Conservation (phyloP, 192 early-diverging fungal genomes). For the Phlyctochytrium bullatum region DNA sequence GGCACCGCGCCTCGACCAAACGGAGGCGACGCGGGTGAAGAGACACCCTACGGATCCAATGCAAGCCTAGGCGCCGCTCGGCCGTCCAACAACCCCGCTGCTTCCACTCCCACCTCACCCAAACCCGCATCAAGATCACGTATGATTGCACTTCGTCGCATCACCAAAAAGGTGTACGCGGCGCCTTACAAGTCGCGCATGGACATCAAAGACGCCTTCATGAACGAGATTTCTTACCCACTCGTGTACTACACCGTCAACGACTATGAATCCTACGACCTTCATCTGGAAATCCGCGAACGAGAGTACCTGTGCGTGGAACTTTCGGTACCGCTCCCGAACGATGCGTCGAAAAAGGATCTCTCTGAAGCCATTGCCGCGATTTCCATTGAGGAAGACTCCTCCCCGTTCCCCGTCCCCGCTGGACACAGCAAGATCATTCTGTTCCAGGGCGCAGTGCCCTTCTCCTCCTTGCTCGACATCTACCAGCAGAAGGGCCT, state of each 20-base stretch:
- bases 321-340: slow-evolving; percentile 74
- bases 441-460: slow-evolving; percentile 90
- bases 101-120: slow-evolving; percentile 9
- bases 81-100: slow-evolving; percentile 7
- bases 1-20: neutral
- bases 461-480: slow-evolving; percentile 76
- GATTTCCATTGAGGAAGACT: slow-evolving; percentile 36
- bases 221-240: slow-evolving; percentile 86
- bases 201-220: slow-evolving; percentile 83
- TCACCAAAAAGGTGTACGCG: slow-evolving; percentile 79
- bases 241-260: slow-evolving; percentile 90
- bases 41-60: neutral
- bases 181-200: slow-evolving; percentile 88
- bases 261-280: slow-evolving; percentile 87
- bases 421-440: slow-evolving; percentile 63
- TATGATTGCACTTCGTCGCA: slow-evolving; percentile 77
- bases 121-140: slow-evolving; percentile 39
- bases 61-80: neutral
- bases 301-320: slow-evolving; percentile 91
- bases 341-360: slow-evolving; percentile 16
- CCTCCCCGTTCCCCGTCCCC: slow-evolving; percentile 55
- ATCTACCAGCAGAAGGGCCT: slow-evolving; percentile 76
- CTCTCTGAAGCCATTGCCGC: slow-evolving; percentile 36
- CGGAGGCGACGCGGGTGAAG: neutral
- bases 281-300: slow-evolving; percentile 81